Base-by-base conservation (phyloP, 441 rosid species). In the Hura crepitans region DNA sequence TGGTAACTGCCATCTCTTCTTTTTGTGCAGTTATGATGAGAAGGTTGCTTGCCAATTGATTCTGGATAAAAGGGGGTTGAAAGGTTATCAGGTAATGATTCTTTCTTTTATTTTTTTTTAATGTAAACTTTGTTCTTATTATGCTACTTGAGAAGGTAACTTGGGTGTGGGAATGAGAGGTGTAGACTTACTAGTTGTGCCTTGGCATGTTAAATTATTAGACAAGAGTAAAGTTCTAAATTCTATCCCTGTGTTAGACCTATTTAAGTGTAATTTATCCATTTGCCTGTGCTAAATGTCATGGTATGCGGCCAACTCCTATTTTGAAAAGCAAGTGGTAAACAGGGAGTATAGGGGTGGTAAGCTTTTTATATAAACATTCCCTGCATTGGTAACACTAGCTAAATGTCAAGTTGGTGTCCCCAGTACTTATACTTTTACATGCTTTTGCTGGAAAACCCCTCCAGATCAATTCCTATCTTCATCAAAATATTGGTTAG, bases 11-110 rank as follows among this genome's bases (percentile, higher is more conserved):
- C 75, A 49, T 69, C 51, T 50, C 56, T 75, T 50, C 53, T 58
- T 73, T 75, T 28, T 79, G 22, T 80, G 70, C 86, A 96, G 99
- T 80, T 84, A 83, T 67, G 99, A 96, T 81, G 99, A 96, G 78
- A 93, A 85, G 82, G 87, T 87, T 76, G 99, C 97, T 47, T 96
- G 97, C 80, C 89, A 81, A 84, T 89, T 85, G 92, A 90, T 96
- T 86, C 80, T 96, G 76, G 95, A 91, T 71, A 96, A 90, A 85
- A 89, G 78, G 84, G 98, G 97, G 72, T 74, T 91, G 80, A 81
- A 85, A 78, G 98, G 97, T 77, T 96, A 90, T 85, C 98, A 93
- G 97, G 99, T 96, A 79, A 82, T 78, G 68, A 23, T 60, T 56
- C 63, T 77, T 55, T 64, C n/a, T n/a, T n/a, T n/a, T n/a, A n/a